phyloP scores from a whole-genome alignment of 2,329 filamentous ascomycete species.

The Allantophomopsis cytisporea region DNA sequence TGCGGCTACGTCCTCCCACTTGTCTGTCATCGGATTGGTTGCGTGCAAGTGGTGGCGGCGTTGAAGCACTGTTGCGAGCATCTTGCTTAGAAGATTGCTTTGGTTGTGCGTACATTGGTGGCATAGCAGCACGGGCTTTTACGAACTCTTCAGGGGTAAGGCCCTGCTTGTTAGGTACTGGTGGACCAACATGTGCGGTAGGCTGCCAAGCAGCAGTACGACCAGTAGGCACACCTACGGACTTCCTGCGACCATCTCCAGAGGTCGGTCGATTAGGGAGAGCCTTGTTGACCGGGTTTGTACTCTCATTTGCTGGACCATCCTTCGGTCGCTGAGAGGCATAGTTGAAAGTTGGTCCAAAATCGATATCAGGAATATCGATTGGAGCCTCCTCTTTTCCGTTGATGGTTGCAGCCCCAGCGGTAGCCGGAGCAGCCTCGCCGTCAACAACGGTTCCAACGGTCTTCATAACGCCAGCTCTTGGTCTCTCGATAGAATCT shows the following conservation, averaged over 20 bases:
- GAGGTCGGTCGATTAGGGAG: not conserved
- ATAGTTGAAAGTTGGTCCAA: conserved; percentile 72
- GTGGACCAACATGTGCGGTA: conserved; percentile 23
- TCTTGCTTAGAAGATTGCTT: conserved; percentile 39
- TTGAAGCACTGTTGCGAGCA: conserved; percentile 25
- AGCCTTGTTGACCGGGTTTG: not conserved
- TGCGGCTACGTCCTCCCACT: conserved; percentile 24
- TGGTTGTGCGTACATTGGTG: conserved; percentile 44
- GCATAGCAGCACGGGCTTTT: conserved; percentile 54
- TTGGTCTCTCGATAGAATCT: conserved; percentile 47
- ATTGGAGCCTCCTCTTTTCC: not conserved
- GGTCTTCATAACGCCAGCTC: conserved; percentile 70
- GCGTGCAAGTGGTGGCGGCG: conserved; percentile 24
- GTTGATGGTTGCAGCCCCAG: not conserved
- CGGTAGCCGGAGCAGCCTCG: not conserved
- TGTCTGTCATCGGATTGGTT: conserved; percentile 29
- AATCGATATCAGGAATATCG: conserved; percentile 59
- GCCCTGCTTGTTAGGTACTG: conserved; percentile 24
- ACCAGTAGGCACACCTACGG: conserved; percentile 40
- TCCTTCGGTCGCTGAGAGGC: conserved; percentile 4
- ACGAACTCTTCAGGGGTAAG: conserved; percentile 76
- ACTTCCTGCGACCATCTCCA: conserved; percentile 29
- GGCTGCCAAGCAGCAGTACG: conserved; percentile 73
- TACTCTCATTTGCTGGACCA: conserved; percentile 8
- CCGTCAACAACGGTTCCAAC: conserved; percentile 34